Evolutionary conservation across 441 rosid species (phyloP).

Genomic region (Gossypium aridum): DNA sequence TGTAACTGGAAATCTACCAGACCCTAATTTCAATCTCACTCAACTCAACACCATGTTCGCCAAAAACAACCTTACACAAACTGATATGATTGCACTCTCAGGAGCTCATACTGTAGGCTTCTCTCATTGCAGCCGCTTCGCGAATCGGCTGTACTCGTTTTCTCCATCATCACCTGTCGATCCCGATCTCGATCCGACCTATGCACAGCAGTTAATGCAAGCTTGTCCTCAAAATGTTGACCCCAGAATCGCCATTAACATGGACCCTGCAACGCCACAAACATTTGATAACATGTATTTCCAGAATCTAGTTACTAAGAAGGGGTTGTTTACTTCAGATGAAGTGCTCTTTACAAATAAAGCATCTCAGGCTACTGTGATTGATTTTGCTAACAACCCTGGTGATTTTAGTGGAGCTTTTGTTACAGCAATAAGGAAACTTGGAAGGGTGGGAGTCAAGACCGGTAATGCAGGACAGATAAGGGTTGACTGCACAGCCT

Average conservation of each 20-base stretch:
- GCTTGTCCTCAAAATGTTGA: constrained; percentile 46
- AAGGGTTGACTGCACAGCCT: constrained; percentile 56
- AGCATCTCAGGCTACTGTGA: constrained; percentile 45
- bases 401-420: constrained; percentile 56
- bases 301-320: constrained; percentile 60
- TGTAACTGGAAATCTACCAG: constrained; percentile 58
- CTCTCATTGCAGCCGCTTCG: constrained; percentile 69
- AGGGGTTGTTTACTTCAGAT: constrained; percentile 72
- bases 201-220: constrained; percentile 46
- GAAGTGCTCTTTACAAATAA: constrained; percentile 49
- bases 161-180: constrained; percentile 48
- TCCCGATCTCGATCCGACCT: constrained; percentile 48
- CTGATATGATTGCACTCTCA: constrained; percentile 84
- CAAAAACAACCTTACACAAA: constrained; percentile 38
- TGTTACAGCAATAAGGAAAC: constrained; percentile 54
- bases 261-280: constrained; percentile 47
- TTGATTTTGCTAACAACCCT: constrained; percentile 46
- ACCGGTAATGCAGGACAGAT: constrained; percentile 56
- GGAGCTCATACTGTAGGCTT: constrained; percentile 82
- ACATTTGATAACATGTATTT: constrained; percentile 61
- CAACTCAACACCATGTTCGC: constrained; percentile 44
- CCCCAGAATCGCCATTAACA: constrained; percentile 35
- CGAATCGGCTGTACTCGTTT: constrained; percentile 58
- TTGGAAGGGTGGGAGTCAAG: constrained; percentile 66
- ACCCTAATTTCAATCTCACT: constrained; percentile 37